Evolutionary conservation across 768 basidiomycete species (phyloP), one percentile per base, ranked within the genome.

Genomic region (Agrocybe praecox): DNA sequence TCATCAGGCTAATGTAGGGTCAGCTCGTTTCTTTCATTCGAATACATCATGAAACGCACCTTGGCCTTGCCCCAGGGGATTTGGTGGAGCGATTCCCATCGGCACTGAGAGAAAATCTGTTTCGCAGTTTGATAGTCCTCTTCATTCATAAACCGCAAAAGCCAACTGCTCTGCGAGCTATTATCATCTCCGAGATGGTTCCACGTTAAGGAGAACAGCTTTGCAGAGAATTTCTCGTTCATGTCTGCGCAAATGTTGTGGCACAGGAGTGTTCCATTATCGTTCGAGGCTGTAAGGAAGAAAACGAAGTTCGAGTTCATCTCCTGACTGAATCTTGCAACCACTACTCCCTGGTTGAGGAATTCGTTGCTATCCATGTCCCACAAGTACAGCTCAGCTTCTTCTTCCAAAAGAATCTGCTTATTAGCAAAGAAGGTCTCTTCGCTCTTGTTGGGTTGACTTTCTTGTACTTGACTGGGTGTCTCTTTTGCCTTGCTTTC

Each of bases 71-170:
- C 77, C 87, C 91, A 98, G 6, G 85, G 76, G 17, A 79, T 74
- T 53, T 83, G 80, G 68, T 96, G 88, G 51, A 88, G 72, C 6
- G 80, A 81, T 73, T 98, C 92, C 90, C 94, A 99, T 62, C 90
- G 66, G 48, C 83, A 85, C 58, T 80, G 81, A 1, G 85, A 85
- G 65, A 94, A 92, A 1, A 77, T 76, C 29, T 75, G 72, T 62
- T 87, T 79, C 71, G 93, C 89, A 6, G 63, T 67, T 18, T 76
- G 69, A 64, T 88, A 96, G 11, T 76, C 77, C 21, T 86, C 85
- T 52, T 76, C 62, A 15, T 74, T 70, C 2, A 67, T 61, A 65
- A 97, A 95, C 55, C 85, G 80, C 59, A 98, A 80, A 21, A 92
- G 85, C 94, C 95, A 98, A 53, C 93, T 91, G 63, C 79, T 83